Evolutionary conservation across 495 filamentous ascomycete genomes (phyloP).

Genomic region (Recurvomyces mirabilis): DNA sequence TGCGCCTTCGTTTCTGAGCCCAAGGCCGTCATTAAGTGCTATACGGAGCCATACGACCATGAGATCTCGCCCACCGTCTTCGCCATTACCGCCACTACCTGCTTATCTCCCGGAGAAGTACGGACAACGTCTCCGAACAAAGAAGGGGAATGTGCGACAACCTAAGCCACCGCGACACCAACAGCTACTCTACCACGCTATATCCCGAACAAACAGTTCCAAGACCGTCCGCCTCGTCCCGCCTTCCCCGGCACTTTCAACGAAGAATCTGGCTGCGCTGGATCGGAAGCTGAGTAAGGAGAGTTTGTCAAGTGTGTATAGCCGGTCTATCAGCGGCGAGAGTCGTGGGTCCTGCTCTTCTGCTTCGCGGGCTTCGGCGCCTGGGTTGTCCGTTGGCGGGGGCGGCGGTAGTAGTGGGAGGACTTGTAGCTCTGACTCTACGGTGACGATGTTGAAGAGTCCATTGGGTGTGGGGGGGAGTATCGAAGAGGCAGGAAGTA

Average conservation of each 20-base stretch:
- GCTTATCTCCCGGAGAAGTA: conserved; percentile 6
- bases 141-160: conserved; percentile 10
- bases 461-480: conserved; percentile 6
- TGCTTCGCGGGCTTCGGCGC: too few relatives aligned
- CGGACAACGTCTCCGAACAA: neutral
- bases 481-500: neutral
- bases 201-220: neutral
- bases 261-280: conserved; percentile 1
- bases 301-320: conserved; percentile 18
- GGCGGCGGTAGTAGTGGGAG: neutral
- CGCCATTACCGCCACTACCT: conserved; percentile 11
- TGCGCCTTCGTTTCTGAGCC: conserved; percentile 4
- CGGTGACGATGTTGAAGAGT: conserved; percentile 10
- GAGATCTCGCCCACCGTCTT: conserved; percentile 5
- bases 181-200: neutral
- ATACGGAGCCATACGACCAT: conserved; percentile 10
- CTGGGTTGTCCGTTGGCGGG: too few relatives aligned
- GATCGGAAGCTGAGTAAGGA: conserved; percentile 5
- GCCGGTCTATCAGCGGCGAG: conserved; percentile 12
- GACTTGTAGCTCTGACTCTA: conserved; percentile 5
- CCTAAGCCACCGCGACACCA: conserved; percentile 1
- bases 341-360: neutral
- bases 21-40: conserved; percentile 10
- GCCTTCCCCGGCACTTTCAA: conserved; percentile 7
- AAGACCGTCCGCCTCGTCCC: conserved; percentile 11